phyloP scores from a whole-genome alignment of 2,329 filamentous ascomycete genomes.

The Westerdykella ornata region DNA sequence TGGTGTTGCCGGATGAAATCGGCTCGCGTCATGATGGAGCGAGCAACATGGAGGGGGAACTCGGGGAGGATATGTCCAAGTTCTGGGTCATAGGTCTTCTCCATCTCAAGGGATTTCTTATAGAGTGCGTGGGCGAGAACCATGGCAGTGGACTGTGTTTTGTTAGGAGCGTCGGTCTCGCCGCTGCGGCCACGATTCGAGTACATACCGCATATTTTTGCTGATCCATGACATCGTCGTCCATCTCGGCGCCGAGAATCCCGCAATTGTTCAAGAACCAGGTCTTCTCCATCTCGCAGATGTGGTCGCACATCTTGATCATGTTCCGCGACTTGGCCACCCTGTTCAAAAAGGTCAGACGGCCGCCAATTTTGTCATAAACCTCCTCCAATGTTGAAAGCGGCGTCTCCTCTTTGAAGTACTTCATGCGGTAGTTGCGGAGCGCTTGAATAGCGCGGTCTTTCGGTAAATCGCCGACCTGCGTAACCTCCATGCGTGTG shows the following conservation, averaged over 20 bases:
- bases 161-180: not conserved
- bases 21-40: slow-evolving; percentile 85
- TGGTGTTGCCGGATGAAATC: slow-evolving; percentile 94
- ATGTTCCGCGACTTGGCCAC: slow-evolving; percentile 85
- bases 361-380: slow-evolving; percentile 80
- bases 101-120: slow-evolving; percentile 64
- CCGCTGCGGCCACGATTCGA: not conserved
- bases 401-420: slow-evolving; percentile 58
- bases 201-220: slow-evolving; percentile 82
- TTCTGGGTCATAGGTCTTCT: slow-evolving; percentile 56
- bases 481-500: slow-evolving; percentile 89
- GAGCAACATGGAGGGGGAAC: slow-evolving; percentile 44
- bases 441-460: slow-evolving; percentile 69
- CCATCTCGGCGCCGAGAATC: slow-evolving; percentile 70
- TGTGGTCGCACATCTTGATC: slow-evolving; percentile 66
- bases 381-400: slow-evolving; percentile 61
- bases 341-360: slow-evolving; percentile 78
- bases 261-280: slow-evolving; percentile 75
- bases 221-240: slow-evolving; percentile 97
- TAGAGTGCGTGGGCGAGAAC: slow-evolving; percentile 85
- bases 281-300: slow-evolving; percentile 64
- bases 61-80: slow-evolving; percentile 70
- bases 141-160: slow-evolving; percentile 72
- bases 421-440: slow-evolving; percentile 70
- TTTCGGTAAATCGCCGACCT: slow-evolving; percentile 77